phyloP scores from a whole-genome alignment of 2,329 filamentous ascomycete genomes.

The Colletotrichum sp. region DNA sequence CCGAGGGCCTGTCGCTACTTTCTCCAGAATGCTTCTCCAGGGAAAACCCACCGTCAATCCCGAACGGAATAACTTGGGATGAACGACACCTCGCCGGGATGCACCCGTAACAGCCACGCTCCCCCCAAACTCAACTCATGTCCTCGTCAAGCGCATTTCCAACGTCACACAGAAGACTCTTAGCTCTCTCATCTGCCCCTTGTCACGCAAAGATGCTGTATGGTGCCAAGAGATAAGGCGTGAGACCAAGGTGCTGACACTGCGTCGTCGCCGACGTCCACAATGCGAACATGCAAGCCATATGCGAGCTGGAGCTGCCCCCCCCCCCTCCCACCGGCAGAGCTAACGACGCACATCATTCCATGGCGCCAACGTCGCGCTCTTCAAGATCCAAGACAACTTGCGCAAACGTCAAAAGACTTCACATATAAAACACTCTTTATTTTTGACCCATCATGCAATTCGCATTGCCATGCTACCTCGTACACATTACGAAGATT shows the following conservation, averaged over 20 bases:
- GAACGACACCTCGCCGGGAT: background rate
- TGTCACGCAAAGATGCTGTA: background rate
- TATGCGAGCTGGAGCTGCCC: background rate
- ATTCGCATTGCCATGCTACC: background rate
- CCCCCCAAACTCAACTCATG: background rate
- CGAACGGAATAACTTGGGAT: background rate
- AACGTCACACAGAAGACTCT: background rate
- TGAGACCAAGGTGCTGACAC: background rate
- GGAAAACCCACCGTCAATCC: background rate
- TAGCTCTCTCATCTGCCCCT: background rate
- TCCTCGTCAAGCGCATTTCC: background rate
- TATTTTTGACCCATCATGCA: background rate
- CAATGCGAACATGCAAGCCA: background rate
- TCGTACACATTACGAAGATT: conserved; percentile 19
- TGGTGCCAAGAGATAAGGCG: background rate
- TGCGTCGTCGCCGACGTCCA: background rate
- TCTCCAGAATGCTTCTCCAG: background rate
- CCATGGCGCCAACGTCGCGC: background rate
- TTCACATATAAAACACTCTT: background rate
- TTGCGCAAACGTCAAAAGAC: background rate
- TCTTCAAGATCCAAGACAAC: background rate
- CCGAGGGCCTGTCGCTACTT: background rate
- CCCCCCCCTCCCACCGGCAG: background rate
- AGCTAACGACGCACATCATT: background rate
- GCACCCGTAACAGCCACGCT: background rate